Conservation (phyloP, 2,329 filamentous ascomycete genomes). For the Hortaea werneckii region DNA sequence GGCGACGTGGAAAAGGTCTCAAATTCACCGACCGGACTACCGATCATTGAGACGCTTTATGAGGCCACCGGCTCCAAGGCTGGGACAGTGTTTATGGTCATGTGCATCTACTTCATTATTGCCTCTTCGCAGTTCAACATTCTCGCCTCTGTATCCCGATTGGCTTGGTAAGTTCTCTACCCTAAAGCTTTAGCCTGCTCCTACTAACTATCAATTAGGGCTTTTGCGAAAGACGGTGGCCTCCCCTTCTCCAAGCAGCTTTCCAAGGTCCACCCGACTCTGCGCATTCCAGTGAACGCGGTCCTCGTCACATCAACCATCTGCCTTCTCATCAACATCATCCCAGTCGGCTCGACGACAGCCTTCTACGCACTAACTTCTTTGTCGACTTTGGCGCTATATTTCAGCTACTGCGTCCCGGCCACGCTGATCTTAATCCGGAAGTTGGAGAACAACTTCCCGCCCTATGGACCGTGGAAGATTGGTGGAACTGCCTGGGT, state of each 20-base stretch:
- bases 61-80: constrained; percentile 2
- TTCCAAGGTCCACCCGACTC: constrained; percentile 8
- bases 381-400: constrained; percentile 3
- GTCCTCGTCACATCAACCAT: constrained; percentile 26
- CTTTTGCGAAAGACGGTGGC: constrained; percentile 4
- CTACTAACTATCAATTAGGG: not conserved
- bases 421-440: not conserved
- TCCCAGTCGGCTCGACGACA: constrained; percentile 29
- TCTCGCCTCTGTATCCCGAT: constrained; percentile 1
- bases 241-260: constrained; percentile 2
- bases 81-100: constrained; percentile 1
- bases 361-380: constrained; percentile 4
- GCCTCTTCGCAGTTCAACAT: constrained; percentile 1
- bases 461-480: constrained; percentile 5
- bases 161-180: constrained; percentile 1
- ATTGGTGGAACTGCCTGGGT: not conserved
- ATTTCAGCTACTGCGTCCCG: constrained; percentile 1
- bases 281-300: constrained; percentile 28
- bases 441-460: constrained; percentile 2
- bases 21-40: constrained; percentile 23
- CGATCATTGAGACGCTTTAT: constrained; percentile 33
- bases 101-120: constrained; percentile 3
- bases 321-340: constrained; percentile 25
- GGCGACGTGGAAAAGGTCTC: constrained; percentile 24
- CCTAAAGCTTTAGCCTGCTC: not conserved